These are phyloP conservation scores for Aspergillus panamensis DNA, from an alignment of 495 filamentous ascomycete species.

Conservation along the genomic window DNA sequence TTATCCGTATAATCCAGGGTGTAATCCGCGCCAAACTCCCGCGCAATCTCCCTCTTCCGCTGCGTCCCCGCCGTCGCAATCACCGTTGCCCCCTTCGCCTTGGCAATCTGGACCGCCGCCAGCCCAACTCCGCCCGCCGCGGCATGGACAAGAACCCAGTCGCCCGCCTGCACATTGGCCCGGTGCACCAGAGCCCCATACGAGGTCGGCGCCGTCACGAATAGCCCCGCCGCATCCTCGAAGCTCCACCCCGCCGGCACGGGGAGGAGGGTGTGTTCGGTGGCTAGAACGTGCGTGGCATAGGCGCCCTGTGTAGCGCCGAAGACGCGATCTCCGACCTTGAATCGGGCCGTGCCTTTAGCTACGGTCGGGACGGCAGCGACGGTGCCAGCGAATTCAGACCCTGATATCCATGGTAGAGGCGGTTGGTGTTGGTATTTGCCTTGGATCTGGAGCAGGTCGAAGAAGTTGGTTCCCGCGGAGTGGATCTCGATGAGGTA, in stretches of 20 bases:
- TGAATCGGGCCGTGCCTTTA: conserved; percentile 50
- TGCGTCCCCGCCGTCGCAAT: conserved; percentile 80
- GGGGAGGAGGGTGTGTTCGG: conserved; percentile 63
- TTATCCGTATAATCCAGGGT: conserved; percentile 69
- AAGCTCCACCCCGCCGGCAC: conserved; percentile 79
- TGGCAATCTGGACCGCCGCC: conserved; percentile 89
- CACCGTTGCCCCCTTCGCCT: conserved; percentile 83
- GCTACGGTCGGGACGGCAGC: conserved; percentile 56
- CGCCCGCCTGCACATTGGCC: conserved; percentile 70
- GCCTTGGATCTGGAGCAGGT: conserved; percentile 83
- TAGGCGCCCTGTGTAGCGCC: conserved; percentile 85
- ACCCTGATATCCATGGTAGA: conserved; percentile 83
- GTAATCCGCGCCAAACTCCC: conserved; percentile 78
- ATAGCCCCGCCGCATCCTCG: conserved; percentile 80
- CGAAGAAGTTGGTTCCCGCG: conserved; percentile 91
- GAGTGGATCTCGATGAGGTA: conserved; percentile 90
- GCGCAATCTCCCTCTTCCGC: conserved; percentile 75
- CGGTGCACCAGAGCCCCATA: conserved; percentile 81
- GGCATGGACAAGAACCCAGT: conserved; percentile 88
- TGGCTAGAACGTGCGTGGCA: conserved; percentile 66
- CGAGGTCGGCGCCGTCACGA: conserved; percentile 86
- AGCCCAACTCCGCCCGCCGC: conserved; percentile 90
- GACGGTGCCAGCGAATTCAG: conserved; percentile 81
- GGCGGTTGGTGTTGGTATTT: conserved; percentile 66
- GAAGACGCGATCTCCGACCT: conserved; percentile 78